These are phyloP conservation scores for Collybia mongolica DNA, from an alignment of 768 basidiomycete species.

Conservation along the genomic window DNA sequence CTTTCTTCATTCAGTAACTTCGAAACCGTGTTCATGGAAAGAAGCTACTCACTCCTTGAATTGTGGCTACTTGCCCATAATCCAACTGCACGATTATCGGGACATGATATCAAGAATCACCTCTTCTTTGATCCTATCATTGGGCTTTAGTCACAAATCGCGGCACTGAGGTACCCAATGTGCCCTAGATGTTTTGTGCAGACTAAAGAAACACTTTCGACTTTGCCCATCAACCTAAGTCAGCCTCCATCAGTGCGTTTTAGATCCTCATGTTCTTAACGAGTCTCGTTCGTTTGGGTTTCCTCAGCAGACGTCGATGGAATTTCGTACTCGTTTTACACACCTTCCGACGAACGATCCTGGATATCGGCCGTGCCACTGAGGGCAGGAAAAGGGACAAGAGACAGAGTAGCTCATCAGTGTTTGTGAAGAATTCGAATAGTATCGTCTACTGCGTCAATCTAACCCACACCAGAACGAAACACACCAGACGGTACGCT, in stretches of 20 bases:
- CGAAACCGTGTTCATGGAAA: not conserved
- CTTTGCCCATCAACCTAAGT: not conserved
- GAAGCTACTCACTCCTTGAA: not conserved
- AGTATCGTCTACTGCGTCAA: slow-evolving; percentile 25
- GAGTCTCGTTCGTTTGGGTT: no score
- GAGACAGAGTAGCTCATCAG: no score
- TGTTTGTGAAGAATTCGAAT: slow-evolving; percentile 7
- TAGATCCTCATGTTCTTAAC: no score
- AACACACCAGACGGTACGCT: not conserved
- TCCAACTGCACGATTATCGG: slow-evolving; percentile 23
- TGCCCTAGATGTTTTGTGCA: slow-evolving; percentile 12
- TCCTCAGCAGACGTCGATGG: no score
- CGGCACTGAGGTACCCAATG: slow-evolving; percentile 27
- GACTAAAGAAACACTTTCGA: slow-evolving; percentile 7
- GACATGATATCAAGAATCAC: slow-evolving; percentile 23
- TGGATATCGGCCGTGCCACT: no score
- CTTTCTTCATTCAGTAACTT: slow-evolving; percentile 24
- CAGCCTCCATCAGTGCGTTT: no score
- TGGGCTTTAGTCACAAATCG: slow-evolving; percentile 28
- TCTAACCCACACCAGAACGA: slow-evolving; percentile 8
- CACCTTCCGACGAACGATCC: no score
- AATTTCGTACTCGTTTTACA: no score
- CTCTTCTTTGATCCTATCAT: slow-evolving; percentile 24
- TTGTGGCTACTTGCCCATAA: slow-evolving; percentile 24
- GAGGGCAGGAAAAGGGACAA: no score